A percentile compares a stretch with the other conserved stretches of the same genome.
Evolutionary conservation across 140 eudicot species (phyloP).

Genomic region (Stevia rebaudiana): DNA sequence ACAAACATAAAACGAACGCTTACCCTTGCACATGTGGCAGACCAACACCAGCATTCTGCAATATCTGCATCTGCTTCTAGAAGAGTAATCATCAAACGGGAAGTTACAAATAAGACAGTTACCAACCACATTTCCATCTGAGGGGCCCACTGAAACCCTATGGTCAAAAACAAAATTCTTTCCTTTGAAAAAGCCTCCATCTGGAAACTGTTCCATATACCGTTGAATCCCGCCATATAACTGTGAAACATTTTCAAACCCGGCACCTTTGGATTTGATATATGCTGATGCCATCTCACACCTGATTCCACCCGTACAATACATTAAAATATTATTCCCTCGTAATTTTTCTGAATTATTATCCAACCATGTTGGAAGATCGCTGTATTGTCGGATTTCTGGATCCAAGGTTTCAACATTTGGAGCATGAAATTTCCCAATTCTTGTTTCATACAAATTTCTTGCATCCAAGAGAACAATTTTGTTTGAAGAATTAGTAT

Average conservation of each 20-base stretch:
- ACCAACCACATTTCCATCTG: constrained; percentile 43
- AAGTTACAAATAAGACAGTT: constrained; percentile 57
- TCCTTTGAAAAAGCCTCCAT: constrained; percentile 89
- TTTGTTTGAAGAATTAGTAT: constrained; percentile 37
- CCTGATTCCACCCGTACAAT: constrained; percentile 97
- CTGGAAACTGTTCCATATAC: constrained; percentile 85
- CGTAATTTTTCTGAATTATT: constrained; percentile 54
- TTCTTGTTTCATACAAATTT: constrained; percentile 86
- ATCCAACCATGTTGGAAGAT: constrained; percentile 88
- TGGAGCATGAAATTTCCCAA: constrained; percentile 71
- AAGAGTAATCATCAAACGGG: constrained; percentile 79
- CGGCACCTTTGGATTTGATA: constrained; percentile 86
- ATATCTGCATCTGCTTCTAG: constrained; percentile 66
- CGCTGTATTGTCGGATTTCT: constrained; percentile 84
- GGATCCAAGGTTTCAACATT: constrained; percentile 84
- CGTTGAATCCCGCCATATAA: constrained; percentile 97
- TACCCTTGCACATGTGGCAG: constrained; percentile 56
- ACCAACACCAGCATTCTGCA: constrained; percentile 95
- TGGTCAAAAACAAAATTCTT: constrained; percentile 94
- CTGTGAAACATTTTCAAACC: constrained; percentile 95
- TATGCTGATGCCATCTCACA: constrained; percentile 99
- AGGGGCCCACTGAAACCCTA: constrained; percentile 87
- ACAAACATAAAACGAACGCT: constrained; percentile 44
- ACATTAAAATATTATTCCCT: constrained; percentile 70
- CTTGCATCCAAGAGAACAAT: constrained; percentile 80